Base-by-base conservation (phyloP, 2,329 filamentous ascomycete genomes). In the Pestalotiopsis sp. region DNA sequence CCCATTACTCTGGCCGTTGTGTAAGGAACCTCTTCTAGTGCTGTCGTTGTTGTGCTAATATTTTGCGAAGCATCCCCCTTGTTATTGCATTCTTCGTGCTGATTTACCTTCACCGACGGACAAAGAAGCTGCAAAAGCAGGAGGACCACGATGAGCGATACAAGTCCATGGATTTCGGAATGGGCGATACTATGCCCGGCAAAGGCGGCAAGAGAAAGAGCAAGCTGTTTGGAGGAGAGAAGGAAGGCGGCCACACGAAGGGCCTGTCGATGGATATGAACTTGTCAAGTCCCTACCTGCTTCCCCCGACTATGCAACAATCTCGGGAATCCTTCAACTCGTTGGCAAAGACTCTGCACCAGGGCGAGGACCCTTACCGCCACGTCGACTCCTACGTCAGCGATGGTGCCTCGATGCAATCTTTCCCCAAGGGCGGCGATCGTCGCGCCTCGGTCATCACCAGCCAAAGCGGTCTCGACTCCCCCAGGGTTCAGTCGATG, bases 101-200 rank as follows among this genome's bases (percentile, higher is more conserved):
- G 52, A 75, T 94, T 71, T 91, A 90, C 75, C 86, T 99, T 44
- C 94, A 98, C 77, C 89, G 93, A 65, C 88, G 93, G 78, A 92
- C 94, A 74, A 81, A 92, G 52, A 89, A 87, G 77, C 94, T 89
- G 74, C 85, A 94, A 70, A 84, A 85, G 66, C 82, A 85, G 68
- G 96, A 99, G 81, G 96, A 99, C 81, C 85, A 87, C 20, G 89
- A 92, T 70, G 94, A 98, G 79, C 93, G 93, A 72, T 93, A 97
- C 80, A 94, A 92, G 76, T 96, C 94, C 0, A 86, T 98, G 76
- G 96, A 99, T 78, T 99, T 98, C 77, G 96, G 96, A 44, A 81
- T 98, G 76, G 93, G 81, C 48, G 81, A 91, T 17, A 71, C 69
- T n/a, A 20, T 38, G 17, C 70, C 72, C 14, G 70, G 71, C 59